Base-by-base conservation (phyloP, 2,329 filamentous ascomycete species). In the Cytospora leucostoma region DNA sequence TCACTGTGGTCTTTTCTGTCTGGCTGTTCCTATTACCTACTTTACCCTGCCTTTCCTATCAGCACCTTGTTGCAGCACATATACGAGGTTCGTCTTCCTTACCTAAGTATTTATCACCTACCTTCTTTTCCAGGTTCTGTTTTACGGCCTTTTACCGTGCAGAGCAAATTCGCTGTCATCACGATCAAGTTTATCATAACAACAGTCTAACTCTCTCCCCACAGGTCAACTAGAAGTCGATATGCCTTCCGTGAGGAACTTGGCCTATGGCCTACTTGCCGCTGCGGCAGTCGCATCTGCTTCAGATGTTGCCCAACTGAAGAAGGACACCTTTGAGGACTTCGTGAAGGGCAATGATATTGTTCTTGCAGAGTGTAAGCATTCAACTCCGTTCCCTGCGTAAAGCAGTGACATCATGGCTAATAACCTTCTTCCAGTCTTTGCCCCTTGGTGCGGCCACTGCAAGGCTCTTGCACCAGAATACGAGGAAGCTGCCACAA, bases 381-480 rank as follows among this genome's bases (percentile, higher is more conserved):
- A 49, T 53, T 44, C 57, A 47, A 61, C 37, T 17, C 13, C 6
- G 44, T 61, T 44, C 13, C 32, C 40, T 52, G 17, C 21, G 12
- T 32, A 15, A 7, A n/a, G 19, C 33, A 51, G 34, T 55, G 27
- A 50, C 13, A 34, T 37, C 7, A 27, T 11, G 27, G 37, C 34
- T 27, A 21, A 66, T 55, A 49, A 44, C 33, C 17, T 13, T 32
- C 32, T n/a, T 11, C 63, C 68, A 92, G 90, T 97, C 87, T 97
- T 92, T 77, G 94, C 94, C 70, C 93, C 94, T 71, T 96, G 94
- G 93, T 96, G 91, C 72, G 94, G 93, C 69, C 94, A 98, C 85
- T 98, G 94, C 90, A 98, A 99, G 85, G 94, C 94, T 66, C 91
- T 99, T 70, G 95, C 91, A 67, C 91, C 91, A 75, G 91, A 95